These are phyloP conservation scores for Globomyces sp. DNA, from an alignment of 371 early-diverging fungal species.

Conservation along the genomic window DNA sequence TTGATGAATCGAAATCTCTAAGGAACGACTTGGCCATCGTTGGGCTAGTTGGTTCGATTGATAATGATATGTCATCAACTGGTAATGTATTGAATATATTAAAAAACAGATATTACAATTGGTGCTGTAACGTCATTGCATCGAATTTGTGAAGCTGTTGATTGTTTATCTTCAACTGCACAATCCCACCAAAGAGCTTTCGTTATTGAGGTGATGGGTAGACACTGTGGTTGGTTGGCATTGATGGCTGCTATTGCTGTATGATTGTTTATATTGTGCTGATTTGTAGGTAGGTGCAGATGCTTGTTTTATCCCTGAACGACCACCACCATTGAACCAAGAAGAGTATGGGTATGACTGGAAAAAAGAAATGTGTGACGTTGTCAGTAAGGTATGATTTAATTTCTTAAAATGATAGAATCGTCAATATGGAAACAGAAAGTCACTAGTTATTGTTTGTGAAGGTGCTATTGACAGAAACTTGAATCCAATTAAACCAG, in stretches of 20 bases:
- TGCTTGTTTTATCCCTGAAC: slow-evolving; percentile 97
- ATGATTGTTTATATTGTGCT: too few species aligned
- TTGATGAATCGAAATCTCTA: slow-evolving; percentile 54
- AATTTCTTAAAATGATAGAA: slow-evolving; percentile 41
- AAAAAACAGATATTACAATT: slow-evolving; percentile 78
- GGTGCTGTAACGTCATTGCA: slow-evolving; percentile 96
- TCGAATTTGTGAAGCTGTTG: slow-evolving; percentile 96
- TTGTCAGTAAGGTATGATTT: slow-evolving; percentile 31
- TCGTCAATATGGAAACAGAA: slow-evolving; percentile 81
- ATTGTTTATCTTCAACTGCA: slow-evolving; percentile 94
- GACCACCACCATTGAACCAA: slow-evolving; percentile 66
- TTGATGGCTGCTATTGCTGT: slow-evolving; percentile 90
- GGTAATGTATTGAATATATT: slow-evolving; percentile 39
- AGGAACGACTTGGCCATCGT: slow-evolving; percentile 83
- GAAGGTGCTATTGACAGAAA: slow-evolving; percentile 97
- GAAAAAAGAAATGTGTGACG: slow-evolving; percentile 79
- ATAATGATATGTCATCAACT: slow-evolving; percentile 96
- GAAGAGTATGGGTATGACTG: slow-evolving; percentile 69
- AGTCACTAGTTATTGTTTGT: slow-evolving; percentile 93
- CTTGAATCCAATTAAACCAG: slow-evolving; percentile 86
- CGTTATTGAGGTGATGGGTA: slow-evolving; percentile 99
- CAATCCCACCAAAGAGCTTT: slow-evolving; percentile 97
- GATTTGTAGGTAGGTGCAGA: slow-evolving; percentile 70
- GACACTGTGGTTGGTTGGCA: slow-evolving; percentile 95
- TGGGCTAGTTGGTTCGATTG: slow-evolving; percentile 94